phyloP scores from a whole-genome alignment of 2,329 filamentous ascomycete genomes.

The Triangularia verruculosa region DNA sequence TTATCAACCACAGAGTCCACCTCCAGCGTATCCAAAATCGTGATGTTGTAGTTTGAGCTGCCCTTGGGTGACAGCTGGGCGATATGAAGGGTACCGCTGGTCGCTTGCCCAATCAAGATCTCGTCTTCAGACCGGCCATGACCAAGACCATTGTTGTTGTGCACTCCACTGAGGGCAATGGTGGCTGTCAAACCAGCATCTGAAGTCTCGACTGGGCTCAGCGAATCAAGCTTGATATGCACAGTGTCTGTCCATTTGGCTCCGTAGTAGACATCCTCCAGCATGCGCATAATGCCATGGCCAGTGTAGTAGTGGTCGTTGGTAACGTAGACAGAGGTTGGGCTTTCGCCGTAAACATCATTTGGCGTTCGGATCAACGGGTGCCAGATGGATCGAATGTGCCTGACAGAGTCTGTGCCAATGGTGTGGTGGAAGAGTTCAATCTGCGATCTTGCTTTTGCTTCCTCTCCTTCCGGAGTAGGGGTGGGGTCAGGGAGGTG shows the following conservation, averaged over 20 bases:
- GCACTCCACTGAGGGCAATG: conserved; percentile 43
- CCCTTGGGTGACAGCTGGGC: conserved; percentile 28
- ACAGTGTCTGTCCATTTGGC: conserved; percentile 50
- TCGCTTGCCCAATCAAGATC: conserved; percentile 42
- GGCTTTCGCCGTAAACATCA: conserved; percentile 49
- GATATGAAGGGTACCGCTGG: conserved; percentile 47
- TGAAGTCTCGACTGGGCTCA: conserved; percentile 24
- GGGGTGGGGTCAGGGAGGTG: conserved; percentile 50
- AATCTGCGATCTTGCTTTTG: conserved; percentile 47
- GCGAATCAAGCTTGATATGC: conserved; percentile 39
- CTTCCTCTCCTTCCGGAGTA: conserved; percentile 26
- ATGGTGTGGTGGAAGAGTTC: conserved; percentile 57
- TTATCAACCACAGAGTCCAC: conserved; percentile 53
- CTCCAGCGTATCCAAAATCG: conserved; percentile 41
- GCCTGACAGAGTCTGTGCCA: conserved; percentile 38
- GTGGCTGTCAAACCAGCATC: conserved; percentile 39
- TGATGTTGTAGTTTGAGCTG: conserved; percentile 32
- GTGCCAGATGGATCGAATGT: conserved; percentile 53
- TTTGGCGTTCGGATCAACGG: conserved; percentile 56
- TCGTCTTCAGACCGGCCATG: conserved; percentile 43
- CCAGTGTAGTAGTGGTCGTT: conserved; percentile 56
- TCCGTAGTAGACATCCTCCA: conserved; percentile 45
- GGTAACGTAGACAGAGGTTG: conserved; percentile 53
- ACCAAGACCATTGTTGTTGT: conserved; percentile 57
- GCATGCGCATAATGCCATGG: conserved; percentile 41